Evolutionary conservation across 192 early-diverging fungal species (phyloP).

Genomic region (Coemansia sp.): DNA sequence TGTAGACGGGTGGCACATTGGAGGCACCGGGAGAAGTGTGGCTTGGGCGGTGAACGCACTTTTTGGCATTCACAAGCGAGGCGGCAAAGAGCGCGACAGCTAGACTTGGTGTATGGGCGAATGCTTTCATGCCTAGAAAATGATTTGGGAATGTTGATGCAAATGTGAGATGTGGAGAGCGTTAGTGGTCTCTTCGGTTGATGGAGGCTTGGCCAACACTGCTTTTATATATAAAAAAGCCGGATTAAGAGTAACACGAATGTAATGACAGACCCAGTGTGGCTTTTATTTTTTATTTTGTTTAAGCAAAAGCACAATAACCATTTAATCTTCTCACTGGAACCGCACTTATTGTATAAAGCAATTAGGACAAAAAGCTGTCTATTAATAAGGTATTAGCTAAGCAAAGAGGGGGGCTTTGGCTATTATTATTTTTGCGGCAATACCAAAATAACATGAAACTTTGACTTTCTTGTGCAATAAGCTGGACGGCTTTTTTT

Average conservation of each 20-base stretch:
- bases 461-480: neutral
- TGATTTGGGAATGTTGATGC: neutral
- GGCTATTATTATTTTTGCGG: neutral
- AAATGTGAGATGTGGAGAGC: neutral
- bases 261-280: neutral
- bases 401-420: neutral
- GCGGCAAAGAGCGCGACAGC: neutral
- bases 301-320: neutral
- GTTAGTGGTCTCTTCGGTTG: too few relatives aligned
- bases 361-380: neutral
- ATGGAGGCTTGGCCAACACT: neutral
- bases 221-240: neutral
- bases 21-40: neutral
- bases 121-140: neutral
- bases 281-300: too few relatives aligned
- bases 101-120: neutral
- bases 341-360: neutral
- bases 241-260: neutral
- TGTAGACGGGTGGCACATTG: slow-evolving; percentile 1
- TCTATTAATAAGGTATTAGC: neutral
- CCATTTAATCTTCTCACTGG: neutral
- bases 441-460: neutral
- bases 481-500: too few relatives aligned
- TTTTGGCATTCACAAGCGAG: neutral
- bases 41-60: neutral